Conservation (phyloP, 805 yeast species). For the Clavispora phyllophila region DNA sequence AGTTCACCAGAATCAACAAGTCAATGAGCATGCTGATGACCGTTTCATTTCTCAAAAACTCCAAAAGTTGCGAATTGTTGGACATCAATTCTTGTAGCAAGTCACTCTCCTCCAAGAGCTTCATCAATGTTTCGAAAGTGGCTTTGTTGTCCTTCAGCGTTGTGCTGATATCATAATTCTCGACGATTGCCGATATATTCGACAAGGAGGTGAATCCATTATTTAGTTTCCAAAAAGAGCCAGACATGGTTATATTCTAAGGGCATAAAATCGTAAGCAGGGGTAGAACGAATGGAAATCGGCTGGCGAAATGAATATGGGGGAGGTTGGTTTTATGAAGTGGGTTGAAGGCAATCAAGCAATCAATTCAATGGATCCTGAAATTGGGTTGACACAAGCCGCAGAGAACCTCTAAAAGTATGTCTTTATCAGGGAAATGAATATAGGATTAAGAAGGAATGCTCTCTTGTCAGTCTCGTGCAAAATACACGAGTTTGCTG, state of each 20-base stretch:
- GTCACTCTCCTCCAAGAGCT: conserved; percentile 39
- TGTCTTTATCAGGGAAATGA: background rate
- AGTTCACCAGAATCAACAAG: conserved; percentile 26
- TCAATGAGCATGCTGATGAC: conserved; percentile 35
- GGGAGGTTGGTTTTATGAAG: background rate
- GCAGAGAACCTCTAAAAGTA: background rate
- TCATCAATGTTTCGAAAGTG: conserved; percentile 24
- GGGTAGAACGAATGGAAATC: background rate
- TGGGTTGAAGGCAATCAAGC: background rate
- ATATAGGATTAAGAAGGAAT: background rate
- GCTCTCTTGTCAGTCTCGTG: background rate
- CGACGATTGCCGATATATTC: conserved; percentile 36
- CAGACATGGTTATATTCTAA: conserved; percentile 30
- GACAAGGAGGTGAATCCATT: conserved; percentile 42
- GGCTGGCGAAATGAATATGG: background rate
- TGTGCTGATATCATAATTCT: conserved; percentile 22
- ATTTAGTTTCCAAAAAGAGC: conserved; percentile 44
- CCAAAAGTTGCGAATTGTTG: conserved; percentile 70
- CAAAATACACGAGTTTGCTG: background rate
- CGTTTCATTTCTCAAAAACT: conserved; percentile 56
- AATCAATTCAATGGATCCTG: background rate
- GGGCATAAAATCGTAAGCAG: conserved; percentile 1
- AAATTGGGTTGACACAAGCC: background rate
- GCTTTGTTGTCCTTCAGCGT: conserved; percentile 11
- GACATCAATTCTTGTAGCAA: conserved; percentile 52